A percentile compares a stretch with the other conserved stretches of the same genome.
These are phyloP conservation scores for Trichothecium roseum DNA, from an alignment of 2,329 filamentous ascomycete species.

Conservation along the genomic window DNA sequence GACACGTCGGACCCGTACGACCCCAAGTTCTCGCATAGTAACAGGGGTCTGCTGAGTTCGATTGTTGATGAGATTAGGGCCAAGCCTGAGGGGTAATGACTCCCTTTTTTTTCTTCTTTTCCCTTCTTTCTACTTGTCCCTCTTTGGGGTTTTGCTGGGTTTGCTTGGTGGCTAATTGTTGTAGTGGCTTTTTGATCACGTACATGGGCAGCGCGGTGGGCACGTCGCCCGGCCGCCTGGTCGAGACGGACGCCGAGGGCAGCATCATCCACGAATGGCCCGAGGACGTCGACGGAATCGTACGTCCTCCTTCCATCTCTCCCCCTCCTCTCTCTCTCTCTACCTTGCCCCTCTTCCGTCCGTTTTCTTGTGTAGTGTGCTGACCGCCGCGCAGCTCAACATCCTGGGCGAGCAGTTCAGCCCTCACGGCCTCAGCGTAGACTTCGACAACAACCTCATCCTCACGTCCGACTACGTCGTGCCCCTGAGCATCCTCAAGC, in stretches of 20 bases:
- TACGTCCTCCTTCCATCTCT: no score
- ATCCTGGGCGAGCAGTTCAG: conserved; percentile 49
- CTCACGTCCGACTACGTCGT: conserved; percentile 54
- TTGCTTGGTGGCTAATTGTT: no score
- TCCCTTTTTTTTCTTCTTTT: no score
- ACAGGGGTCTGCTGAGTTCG: conserved; percentile 46
- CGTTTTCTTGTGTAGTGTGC: no score
- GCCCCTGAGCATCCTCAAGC: conserved; percentile 50
- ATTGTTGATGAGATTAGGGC: conserved; percentile 54
- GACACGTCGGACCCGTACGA: conserved; percentile 47
- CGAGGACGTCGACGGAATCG: conserved; percentile 38
- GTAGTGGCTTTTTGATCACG: conserved; percentile 45
- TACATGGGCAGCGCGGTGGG: conserved; percentile 50
- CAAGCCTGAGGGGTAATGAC: conserved; percentile 41
- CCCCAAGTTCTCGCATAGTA: conserved; percentile 48
- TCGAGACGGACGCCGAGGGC: conserved; percentile 48
- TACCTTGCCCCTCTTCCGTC: background rate
- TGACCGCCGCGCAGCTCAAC: conserved; percentile 26
- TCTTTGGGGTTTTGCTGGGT: no score
- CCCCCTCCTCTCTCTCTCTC: no score
- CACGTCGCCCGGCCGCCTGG: conserved; percentile 46
- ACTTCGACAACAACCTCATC: conserved; percentile 46
- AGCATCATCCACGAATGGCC: conserved; percentile 55
- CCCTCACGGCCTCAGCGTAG: conserved; percentile 48
- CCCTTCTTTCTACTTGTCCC: no score